Conservation (phyloP, 179 eudicot species). For the Silene vulgaris region DNA sequence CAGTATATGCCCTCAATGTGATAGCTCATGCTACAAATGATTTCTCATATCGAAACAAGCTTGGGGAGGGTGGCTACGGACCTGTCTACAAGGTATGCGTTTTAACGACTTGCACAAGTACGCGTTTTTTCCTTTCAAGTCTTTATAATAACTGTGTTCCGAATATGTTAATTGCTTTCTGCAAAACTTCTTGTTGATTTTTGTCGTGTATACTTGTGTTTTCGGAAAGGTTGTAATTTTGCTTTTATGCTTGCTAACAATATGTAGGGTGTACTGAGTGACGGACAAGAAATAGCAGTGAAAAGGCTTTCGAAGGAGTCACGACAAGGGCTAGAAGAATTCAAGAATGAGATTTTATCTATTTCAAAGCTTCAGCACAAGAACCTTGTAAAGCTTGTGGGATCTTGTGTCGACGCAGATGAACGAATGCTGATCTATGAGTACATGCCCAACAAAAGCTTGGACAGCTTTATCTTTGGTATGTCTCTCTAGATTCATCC, state of each 20-base stretch:
- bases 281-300: conserved; percentile 29
- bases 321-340: conserved; percentile 27
- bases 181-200: no score
- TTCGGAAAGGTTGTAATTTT: background rate
- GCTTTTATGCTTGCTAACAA: background rate
- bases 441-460: conserved; percentile 23
- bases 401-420: conserved; percentile 22
- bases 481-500: background rate
- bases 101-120: background rate
- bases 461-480: conserved; percentile 24
- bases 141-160: no score
- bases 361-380: conserved; percentile 23
- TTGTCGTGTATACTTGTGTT: no score
- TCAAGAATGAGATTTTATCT: conserved; percentile 21
- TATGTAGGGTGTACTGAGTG: conserved; percentile 17
- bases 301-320: conserved; percentile 29
- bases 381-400: conserved; percentile 24
- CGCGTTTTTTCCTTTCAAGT: no score
- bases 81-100: conserved; percentile 36
- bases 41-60: conserved; percentile 29
- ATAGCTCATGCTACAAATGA: conserved; percentile 28
- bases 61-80: conserved; percentile 43
- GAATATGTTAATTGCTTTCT: no score
- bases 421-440: conserved; percentile 22
- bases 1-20: conserved; percentile 21